Conservation (phyloP, 768 basidiomycete genomes). For the Suillus brevipes region DNA sequence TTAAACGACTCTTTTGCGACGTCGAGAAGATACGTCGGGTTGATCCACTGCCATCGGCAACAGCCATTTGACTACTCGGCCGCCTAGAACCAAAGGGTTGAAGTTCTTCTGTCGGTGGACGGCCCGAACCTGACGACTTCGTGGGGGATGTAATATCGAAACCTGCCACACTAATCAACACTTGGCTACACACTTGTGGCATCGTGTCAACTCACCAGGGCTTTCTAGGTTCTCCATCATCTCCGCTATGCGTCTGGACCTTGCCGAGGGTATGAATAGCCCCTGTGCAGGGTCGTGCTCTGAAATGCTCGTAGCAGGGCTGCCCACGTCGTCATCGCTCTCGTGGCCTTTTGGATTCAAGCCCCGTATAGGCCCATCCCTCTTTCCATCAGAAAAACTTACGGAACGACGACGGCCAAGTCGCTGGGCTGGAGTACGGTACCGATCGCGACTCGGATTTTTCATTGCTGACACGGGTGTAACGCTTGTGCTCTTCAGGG, state of each 20-base stretch:
- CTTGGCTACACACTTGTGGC: constrained; percentile 6
- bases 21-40: constrained; percentile 47
- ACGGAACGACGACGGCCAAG: constrained; percentile 75
- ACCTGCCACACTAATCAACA: constrained; percentile 26
- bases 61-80: constrained; percentile 34
- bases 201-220: constrained; percentile 48
- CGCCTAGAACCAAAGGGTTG: constrained; percentile 46
- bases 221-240: constrained; percentile 76
- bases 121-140: constrained; percentile 48
- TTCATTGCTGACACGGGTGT: constrained; percentile 65
- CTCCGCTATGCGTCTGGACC: constrained; percentile 80
- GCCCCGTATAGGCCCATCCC: constrained; percentile 84
- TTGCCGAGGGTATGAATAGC: constrained; percentile 53
- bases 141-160: constrained; percentile 57
- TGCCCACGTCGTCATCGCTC: constrained; percentile 36
- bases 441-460: constrained; percentile 45
- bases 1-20: constrained; percentile 41
- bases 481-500: constrained; percentile 42
- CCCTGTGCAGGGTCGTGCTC: constrained; percentile 21
- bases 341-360: constrained; percentile 40
- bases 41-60: constrained; percentile 22
- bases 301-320: constrained; percentile 16
- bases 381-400: constrained; percentile 94
- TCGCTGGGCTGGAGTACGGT: constrained; percentile 55
- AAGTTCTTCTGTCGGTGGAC: constrained; percentile 45